Conservation (phyloP, 1,284 basidiomycete species). For the Ceratobasidium sp. region DNA sequence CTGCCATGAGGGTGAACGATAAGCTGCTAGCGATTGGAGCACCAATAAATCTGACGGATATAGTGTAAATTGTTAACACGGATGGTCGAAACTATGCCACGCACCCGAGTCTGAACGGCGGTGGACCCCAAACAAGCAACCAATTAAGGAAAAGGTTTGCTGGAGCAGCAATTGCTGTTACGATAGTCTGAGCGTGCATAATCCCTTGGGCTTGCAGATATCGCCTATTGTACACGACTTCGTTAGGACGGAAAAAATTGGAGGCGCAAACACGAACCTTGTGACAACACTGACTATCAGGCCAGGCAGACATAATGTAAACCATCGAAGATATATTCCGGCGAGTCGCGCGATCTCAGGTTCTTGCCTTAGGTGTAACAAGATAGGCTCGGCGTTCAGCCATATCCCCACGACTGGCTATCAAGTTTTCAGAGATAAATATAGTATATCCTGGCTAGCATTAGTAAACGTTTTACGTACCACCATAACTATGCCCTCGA, state of each 20-base stretch:
- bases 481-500: conserved; percentile 71
- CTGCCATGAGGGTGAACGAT: conserved; percentile 85
- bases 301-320: conserved; percentile 76
- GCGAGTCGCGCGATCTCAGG: conserved; percentile 86
- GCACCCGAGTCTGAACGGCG: conserved; percentile 32
- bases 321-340: conserved; percentile 79
- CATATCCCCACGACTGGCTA: conserved; percentile 78
- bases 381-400: conserved; percentile 86
- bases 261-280: conserved; percentile 56
- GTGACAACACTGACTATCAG: conserved; percentile 80
- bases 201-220: conserved; percentile 91
- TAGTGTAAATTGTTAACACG: conserved; percentile 54
- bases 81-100: not conserved
- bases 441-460: conserved; percentile 51
- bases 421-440: conserved; percentile 5
- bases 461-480: conserved; percentile 60
- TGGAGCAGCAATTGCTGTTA: conserved; percentile 85
- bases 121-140: conserved; percentile 62
- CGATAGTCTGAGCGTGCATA: conserved; percentile 88
- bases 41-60: conserved; percentile 89
- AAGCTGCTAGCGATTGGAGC: conserved; percentile 91
- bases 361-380: conserved; percentile 86
- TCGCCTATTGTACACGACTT: conserved; percentile 63
- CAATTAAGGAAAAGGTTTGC: conserved; percentile 88
- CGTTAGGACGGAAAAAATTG: not conserved